phyloP scores from a whole-genome alignment of 352 stramenopile genomes.

The Globisporangium rhizosaccharum region DNA sequence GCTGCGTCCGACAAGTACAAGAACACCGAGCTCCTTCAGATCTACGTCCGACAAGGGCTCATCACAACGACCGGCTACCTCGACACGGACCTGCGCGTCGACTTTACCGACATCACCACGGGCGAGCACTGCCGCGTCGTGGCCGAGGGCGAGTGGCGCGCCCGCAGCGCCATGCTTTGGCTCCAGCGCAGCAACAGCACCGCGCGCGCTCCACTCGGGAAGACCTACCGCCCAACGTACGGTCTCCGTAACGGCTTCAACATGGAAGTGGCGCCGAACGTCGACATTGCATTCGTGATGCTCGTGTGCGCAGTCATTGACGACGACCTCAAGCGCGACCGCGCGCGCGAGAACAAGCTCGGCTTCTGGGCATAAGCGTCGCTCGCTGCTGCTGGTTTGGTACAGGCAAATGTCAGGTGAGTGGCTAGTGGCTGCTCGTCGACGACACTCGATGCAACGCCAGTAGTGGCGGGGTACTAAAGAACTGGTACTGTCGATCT shows the following conservation, averaged over 20 bases:
- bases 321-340: slow-evolving; percentile 7
- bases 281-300: slow-evolving; percentile 4
- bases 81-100: slow-evolving; percentile 4
- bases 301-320: slow-evolving; percentile 8
- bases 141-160: slow-evolving; percentile 6
- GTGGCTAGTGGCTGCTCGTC: too few species aligned
- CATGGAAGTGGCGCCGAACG: slow-evolving; percentile 6
- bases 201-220: not conserved
- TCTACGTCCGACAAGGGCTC: slow-evolving; percentile 7
- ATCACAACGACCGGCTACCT: not conserved
- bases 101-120: slow-evolving; percentile 9
- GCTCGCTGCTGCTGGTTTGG: too few species aligned
- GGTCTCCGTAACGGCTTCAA: not conserved
- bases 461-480: too few species aligned
- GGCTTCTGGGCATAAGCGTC: not conserved
- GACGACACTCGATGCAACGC: too few species aligned
- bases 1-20: not conserved
- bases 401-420: too few species aligned
- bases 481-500: too few species aligned
- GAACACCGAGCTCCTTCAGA: slow-evolving; percentile 1
- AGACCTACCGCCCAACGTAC: slow-evolving; percentile 3
- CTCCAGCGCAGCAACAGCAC: not conserved
- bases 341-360: not conserved
- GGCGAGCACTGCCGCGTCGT: slow-evolving; percentile 4
- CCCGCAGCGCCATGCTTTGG: slow-evolving; percentile 5